Evolutionary conservation across 768 basidiomycete genomes (phyloP), one percentile per base, ranked within the genome.

Genomic region (Steccherinum ochraceum): DNA sequence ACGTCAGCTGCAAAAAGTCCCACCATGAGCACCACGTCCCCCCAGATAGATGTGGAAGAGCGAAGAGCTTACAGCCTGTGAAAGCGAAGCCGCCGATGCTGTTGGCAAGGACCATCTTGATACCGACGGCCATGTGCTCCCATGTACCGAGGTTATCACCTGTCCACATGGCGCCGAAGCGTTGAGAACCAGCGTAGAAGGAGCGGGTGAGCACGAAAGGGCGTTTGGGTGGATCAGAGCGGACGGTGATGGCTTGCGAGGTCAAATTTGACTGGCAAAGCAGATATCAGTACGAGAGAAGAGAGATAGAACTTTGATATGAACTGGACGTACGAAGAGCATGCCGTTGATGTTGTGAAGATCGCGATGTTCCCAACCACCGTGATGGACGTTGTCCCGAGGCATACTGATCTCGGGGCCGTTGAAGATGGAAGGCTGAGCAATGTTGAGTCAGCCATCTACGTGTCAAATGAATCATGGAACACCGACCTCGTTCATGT

Each of bases 401-500:
- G 79, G 81, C 77, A 86, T 80, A 26, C 82, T 83, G 60, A 99
- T 97, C 65, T 99, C 96, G 4, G 96, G 96, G 0, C 95, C 96
- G 58, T 97, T 95, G 74, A 99, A 99, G n/a, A 99, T 84, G 11
- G 94, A 86, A 1, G 96, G 96, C 91, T 89, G 50, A n/a, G 24
- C 21, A 44, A 46, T 2, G n/a, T n/a, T n/a, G n/a, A n/a, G n/a
- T n/a, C n/a, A n/a, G n/a, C n/a, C n/a, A n/a, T n/a, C n/a, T n/a
- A 21, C 16, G 11, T 18, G 4, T 16, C 4, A 23, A 51, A 74
- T n/a, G n/a, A n/a, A n/a, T n/a, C n/a, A n/a, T n/a, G n/a, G n/a
- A n/a, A n/a, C n/a, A n/a, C n/a, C 5, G 46, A 92, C 92, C 80
- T 98, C 96, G 58, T 97, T 97, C 96, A 99, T 99, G 63, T 99